Evolutionary conservation across 192 early-diverging fungal species (phyloP).

Genomic region (Backusella parvicylindrica): DNA sequence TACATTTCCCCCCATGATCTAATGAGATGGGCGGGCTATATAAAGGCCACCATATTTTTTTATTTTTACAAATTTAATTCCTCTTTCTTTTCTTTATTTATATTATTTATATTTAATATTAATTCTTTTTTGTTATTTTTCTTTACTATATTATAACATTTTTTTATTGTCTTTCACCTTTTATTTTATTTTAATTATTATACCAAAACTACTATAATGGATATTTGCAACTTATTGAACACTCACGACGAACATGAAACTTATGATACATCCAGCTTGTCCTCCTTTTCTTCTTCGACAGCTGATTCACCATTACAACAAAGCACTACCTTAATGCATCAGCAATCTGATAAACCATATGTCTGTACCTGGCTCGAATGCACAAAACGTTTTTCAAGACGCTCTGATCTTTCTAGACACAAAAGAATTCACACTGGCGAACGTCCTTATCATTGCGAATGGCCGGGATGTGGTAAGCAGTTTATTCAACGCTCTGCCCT

Average conservation of each 20-base stretch:
- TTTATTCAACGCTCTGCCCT: conserved; percentile 59
- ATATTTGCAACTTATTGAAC: conserved; percentile 38
- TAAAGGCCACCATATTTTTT: neutral
- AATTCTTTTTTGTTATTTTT: neutral
- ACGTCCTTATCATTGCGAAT: conserved; percentile 46
- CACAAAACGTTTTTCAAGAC: conserved; percentile 47
- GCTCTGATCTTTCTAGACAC: conserved; percentile 54
- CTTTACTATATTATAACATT: neutral
- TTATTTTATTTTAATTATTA: neutral
- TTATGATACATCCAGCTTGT: conserved; percentile 12
- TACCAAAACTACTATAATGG: conserved; percentile 21
- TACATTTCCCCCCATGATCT: neutral
- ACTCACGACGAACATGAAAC: conserved; percentile 15
- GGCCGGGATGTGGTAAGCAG: conserved; percentile 45
- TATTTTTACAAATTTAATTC: neutral
- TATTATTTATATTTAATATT: neutral
- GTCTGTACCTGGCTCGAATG: conserved; percentile 44
- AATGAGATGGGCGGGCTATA: neutral
- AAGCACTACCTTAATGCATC: neutral
- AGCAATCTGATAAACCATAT: conserved; percentile 33
- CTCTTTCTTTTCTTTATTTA: conserved; percentile 1
- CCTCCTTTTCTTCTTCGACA: conserved; percentile 7
- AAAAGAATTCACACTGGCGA: conserved; percentile 56
- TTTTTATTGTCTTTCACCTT: neutral
- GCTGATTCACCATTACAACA: neutral